Evolutionary conservation across 495 filamentous ascomycete species (phyloP).

Genomic region (Astrocystis sublimbata): DNA sequence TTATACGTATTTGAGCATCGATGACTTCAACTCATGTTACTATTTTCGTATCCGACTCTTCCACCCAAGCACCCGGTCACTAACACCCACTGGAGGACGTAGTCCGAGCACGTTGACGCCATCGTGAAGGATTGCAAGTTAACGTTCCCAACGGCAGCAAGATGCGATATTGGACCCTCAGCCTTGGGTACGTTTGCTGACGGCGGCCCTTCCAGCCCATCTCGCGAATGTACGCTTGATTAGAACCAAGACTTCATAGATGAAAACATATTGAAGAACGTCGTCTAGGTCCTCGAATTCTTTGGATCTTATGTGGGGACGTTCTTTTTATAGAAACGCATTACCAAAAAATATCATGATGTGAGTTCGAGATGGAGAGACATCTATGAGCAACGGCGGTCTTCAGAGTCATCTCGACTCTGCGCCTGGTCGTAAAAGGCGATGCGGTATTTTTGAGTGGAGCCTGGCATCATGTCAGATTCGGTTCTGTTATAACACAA

Average conservation of each 20-base stretch:
- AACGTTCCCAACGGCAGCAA: slow-evolving; percentile 21
- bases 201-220: slow-evolving; percentile 32
- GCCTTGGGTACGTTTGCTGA: slow-evolving; percentile 21
- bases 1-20: slow-evolving; percentile 33
- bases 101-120: slow-evolving; percentile 21
- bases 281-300: slow-evolving; percentile 31
- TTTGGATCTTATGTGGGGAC: slow-evolving; percentile 28
- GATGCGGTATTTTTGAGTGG: slow-evolving; percentile 14
- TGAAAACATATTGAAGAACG: slow-evolving; percentile 48
- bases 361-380: slow-evolving; percentile 7
- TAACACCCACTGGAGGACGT: not conserved
- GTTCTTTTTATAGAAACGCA: slow-evolving; percentile 50
- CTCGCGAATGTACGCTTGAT: slow-evolving; percentile 51
- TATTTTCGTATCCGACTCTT: slow-evolving; percentile 6
- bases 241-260: slow-evolving; percentile 41
- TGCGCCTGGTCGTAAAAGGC: not conserved
- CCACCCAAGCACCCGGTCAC: not conserved
- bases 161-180: slow-evolving; percentile 29
- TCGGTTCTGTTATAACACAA: slow-evolving; percentile 2
- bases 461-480: slow-evolving; percentile 3
- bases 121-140: slow-evolving; percentile 15
- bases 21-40: slow-evolving; percentile 1
- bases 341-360: slow-evolving; percentile 22
- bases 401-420: not conserved
- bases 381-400: slow-evolving; percentile 10